A percentile compares a stretch with the other conserved stretches of the same genome.
Evolutionary conservation across 768 basidiomycete genomes (phyloP).

Genomic region (Cystobasidium tubakii): DNA sequence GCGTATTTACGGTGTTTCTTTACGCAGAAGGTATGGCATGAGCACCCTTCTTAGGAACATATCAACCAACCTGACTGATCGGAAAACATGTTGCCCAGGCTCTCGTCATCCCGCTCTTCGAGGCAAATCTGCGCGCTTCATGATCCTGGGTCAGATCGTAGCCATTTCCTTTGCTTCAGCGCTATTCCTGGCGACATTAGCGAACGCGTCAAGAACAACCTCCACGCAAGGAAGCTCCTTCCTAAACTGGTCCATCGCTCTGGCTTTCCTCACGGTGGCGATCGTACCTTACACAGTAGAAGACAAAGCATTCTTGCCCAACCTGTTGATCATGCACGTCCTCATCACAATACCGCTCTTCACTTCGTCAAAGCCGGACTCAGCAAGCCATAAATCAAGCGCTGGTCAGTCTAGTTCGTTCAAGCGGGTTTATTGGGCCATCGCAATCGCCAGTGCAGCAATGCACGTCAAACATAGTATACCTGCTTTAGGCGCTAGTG

Average conservation of each 20-base stretch:
- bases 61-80: conserved; percentile 17
- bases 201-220: neutral
- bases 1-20: conserved; percentile 58
- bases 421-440: neutral
- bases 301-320: conserved; percentile 54
- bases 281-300: conserved; percentile 53
- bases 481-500: neutral
- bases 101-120: conserved; percentile 45
- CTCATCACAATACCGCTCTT: conserved; percentile 58
- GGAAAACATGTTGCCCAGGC: neutral
- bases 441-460: neutral
- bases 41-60: neutral
- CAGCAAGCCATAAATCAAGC: neutral
- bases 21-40: conserved; percentile 54
- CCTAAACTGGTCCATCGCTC: neutral
- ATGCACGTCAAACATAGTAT: conserved; percentile 16
- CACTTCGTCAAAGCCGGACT: conserved; percentile 27
- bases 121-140: conserved; percentile 59
- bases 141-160: conserved; percentile 67
- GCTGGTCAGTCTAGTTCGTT: neutral
- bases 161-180: conserved; percentile 64
- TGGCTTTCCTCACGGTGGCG: conserved; percentile 54
- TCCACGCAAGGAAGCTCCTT: neutral
- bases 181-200: conserved; percentile 56
- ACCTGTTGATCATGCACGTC: conserved; percentile 61